Base-by-base conservation (phyloP, 2,329 filamentous ascomycete genomes). In the Penicillium hesseltinei region DNA sequence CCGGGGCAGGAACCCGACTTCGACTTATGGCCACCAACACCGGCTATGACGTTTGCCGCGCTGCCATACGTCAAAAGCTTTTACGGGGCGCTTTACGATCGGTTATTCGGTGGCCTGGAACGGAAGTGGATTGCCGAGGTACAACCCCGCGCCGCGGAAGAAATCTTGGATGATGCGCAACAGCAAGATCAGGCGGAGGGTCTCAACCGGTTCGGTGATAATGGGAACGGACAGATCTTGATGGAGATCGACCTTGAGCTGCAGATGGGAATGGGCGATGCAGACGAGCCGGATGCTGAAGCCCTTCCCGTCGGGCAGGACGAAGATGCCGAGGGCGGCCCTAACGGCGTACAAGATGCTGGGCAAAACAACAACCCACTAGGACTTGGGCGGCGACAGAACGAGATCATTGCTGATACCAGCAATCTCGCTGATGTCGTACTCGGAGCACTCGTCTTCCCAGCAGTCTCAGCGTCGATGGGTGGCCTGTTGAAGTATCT, bases 401-500 rank as follows among this genome's bases (percentile, higher is more conserved):
- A 80, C 52, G 78, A 80, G 51, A 74, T 85, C 4, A 77, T 81
- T 33, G 77, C 84, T 62, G 80, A 81, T 27, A 81, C 82, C 13
- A 80, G 78, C 35, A 79, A 79, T 33, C 73, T 89, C 31, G 82
- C 83, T 0, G 81, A 86, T 59, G 82, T 82, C 0, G 77, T 89
- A 39, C 78, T 90, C 33, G 87, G 87, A 6, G 87, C 88, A 1
- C 77, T 99, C 2, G 80, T 95, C 13, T 91, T 96, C 68, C 94
- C 94, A 0, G 86, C 85, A 11, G 85, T 97, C 44, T 92, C 91
- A 0, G 89, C 88, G 31, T 82, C 85, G 15, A 85, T 91, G 74
- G 94, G 94, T 44, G 88, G 92, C 66, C 69, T 91, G 0, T 79
- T 97, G 35, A 86, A 88, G 15, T 71, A 84, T 11, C 74, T 83